Evolutionary conservation across 192 early-diverging fungal species (phyloP), one percentile per base, ranked within the genome.

Genomic region (Coemansia sp.): DNA sequence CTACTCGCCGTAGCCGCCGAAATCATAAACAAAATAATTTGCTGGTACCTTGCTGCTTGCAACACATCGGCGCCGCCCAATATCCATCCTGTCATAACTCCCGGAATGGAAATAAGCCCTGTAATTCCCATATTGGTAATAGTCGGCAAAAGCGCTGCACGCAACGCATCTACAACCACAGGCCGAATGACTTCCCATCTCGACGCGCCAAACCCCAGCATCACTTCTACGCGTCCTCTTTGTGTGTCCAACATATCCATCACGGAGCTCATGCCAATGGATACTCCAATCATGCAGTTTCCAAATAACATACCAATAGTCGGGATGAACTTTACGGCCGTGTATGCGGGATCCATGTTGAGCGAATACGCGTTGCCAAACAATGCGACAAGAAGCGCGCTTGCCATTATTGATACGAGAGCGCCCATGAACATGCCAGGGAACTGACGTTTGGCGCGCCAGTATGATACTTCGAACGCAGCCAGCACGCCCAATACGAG

Each of bases 261-360:
- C 18, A 85, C 85, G 7, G 75, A 58, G 16, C 84, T 80, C 54
- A 87, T 78, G 0, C 86, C 91, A 50, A 93, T 74, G 12, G 89
- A 85, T 41, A 88, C 84, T 16, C 86, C 88, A 11, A 85, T 86
- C 85, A 93, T 89, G 43, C 84, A 77, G 65, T 92, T 94, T 29
- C 92, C 92, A 14, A 94, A 84, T 29, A 96, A 70, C 94, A 96
- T 96, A 26, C 92, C 94, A 7, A 96, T 75, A 0, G 89, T 92
- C n/a, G 93, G 92, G 49, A 95, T 91, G 59, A 92, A 95, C 68
- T 89, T 85, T 19, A 76, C 78, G 5, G 93, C 88, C 14, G 83
- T 74, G 64, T 84, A 90, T 54, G 90, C 87, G 3, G 91, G 91
- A 20, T 69, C 63, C 63, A 87, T 85, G 20, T 86, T 82, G 61